Evolutionary conservation across 306 rosid genomes (phyloP).

Genomic region (Vigna angularis): DNA sequence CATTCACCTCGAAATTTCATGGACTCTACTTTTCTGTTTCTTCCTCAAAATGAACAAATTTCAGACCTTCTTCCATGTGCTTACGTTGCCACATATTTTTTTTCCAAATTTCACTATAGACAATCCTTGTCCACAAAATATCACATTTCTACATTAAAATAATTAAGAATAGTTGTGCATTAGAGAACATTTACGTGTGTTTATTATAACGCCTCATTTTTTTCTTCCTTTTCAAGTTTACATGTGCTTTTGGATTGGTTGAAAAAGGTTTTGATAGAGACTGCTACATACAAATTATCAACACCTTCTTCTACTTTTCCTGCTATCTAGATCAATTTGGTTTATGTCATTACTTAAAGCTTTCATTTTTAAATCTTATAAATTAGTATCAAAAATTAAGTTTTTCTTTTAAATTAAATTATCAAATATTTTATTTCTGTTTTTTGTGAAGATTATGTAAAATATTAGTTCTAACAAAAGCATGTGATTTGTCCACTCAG

Average conservation of each 20-base stretch:
- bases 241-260: background rate
- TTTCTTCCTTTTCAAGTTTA: conserved; percentile 38
- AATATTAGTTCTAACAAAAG: no score
- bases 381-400: no score
- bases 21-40: background rate
- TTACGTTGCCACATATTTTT: background rate
- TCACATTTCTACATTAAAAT: background rate
- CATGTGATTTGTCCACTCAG: no score
- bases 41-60: background rate
- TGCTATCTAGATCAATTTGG: background rate
- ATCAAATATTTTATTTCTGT: no score
- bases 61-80: conserved; percentile 9
- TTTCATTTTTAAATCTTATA: no score
- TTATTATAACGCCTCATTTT: background rate
- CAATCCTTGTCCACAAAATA: conserved; percentile 34
- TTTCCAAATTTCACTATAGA: conserved; percentile 12
- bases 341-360: no score
- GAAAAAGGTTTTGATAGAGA: background rate
- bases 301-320: background rate
- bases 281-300: background rate
- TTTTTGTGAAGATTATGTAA: no score
- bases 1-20: conserved; percentile 44
- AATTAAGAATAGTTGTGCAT: background rate
- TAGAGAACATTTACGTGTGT: conserved; percentile 41
- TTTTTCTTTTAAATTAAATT: no score